These are phyloP conservation scores for Ashbya aceris DNA, from an alignment of 1,139 yeast species.

Conservation along the genomic window DNA sequence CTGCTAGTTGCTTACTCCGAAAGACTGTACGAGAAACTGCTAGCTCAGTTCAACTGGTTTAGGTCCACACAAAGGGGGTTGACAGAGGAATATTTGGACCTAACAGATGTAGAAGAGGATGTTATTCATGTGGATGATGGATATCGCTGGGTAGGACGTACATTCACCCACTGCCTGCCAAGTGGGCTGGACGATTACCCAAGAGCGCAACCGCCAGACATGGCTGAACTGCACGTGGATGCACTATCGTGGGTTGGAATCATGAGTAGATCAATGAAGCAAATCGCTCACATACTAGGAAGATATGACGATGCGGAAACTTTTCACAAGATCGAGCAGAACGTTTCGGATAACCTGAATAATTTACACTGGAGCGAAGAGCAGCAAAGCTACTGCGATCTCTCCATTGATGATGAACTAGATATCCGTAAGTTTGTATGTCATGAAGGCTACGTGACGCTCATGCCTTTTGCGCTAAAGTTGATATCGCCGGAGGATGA, in stretches of 20 bases:
- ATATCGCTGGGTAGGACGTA: conserved; percentile 91
- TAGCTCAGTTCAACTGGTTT: conserved; percentile 79
- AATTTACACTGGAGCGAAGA: conserved; percentile 71
- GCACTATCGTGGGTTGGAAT: conserved; percentile 88
- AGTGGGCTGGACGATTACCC: conserved; percentile 97
- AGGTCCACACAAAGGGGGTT: conserved; percentile 73
- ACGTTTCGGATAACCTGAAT: conserved; percentile 56
- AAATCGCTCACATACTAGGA: conserved; percentile 60
- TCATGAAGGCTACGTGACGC: conserved; percentile 78
- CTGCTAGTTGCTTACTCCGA: conserved; percentile 52
- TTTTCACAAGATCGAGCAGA: conserved; percentile 45
- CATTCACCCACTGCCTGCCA: conserved; percentile 75
- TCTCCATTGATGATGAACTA: conserved; percentile 46
- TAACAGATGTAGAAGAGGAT: conserved; percentile 19
- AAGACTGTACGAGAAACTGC: conserved; percentile 64
- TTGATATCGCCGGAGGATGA: conserved; percentile 46
- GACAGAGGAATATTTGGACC: conserved; percentile 42
- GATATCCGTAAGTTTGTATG: conserved; percentile 49
- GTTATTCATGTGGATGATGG: conserved; percentile 52
- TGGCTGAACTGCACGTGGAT: conserved; percentile 87
- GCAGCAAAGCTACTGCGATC: conserved; percentile 70
- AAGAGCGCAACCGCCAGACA: conserved; percentile 68
- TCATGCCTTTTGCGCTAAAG: conserved; percentile 77
- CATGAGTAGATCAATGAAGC: conserved; percentile 75
- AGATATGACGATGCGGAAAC: conserved; percentile 45